These are phyloP conservation scores for Aphanoascus verrucosus DNA, from an alignment of 2,329 filamentous ascomycete species.

Conservation along the genomic window DNA sequence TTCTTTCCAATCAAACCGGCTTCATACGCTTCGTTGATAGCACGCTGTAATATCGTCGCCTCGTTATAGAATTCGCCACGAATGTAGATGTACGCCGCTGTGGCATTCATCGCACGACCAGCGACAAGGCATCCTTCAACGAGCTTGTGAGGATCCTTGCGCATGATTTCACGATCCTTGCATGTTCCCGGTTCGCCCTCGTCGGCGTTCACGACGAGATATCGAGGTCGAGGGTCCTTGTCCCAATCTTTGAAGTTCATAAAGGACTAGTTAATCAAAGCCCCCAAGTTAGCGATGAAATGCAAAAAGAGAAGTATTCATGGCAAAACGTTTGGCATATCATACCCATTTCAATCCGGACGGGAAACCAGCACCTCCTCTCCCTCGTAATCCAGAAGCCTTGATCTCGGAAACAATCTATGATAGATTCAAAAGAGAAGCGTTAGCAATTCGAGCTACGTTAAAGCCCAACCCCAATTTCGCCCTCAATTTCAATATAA, in stretches of 20 bases:
- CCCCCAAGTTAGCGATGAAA: constrained; percentile 9
- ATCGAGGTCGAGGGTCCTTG: constrained; percentile 89
- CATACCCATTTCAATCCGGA: constrained; percentile 97
- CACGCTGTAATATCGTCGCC: constrained; percentile 81
- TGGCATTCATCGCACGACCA: constrained; percentile 96
- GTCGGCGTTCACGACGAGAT: constrained; percentile 95
- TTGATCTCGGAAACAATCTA: constrained; percentile 95
- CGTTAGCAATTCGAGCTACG: constrained; percentile 12
- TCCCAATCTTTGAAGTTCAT: constrained; percentile 99
- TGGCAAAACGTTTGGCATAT: constrained; percentile 18
- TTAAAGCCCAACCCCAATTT: background rate
- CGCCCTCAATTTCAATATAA: too few relatives aligned
- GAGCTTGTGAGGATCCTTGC: constrained; percentile 98
- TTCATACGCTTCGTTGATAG: constrained; percentile 95
- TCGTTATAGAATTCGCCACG: constrained; percentile 97
- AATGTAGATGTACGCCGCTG: constrained; percentile 98
- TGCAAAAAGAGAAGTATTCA: background rate
- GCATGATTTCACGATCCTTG: constrained; percentile 99
- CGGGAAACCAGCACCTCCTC: constrained; percentile 95
- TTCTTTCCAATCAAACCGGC: constrained; percentile 96
- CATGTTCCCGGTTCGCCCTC: constrained; percentile 98
- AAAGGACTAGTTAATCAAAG: constrained; percentile 58
- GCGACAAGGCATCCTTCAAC: constrained; percentile 93
- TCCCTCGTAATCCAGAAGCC: constrained; percentile 84
- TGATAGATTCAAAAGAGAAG: background rate